Evolutionary conservation across 225 moss, liverwort and hornwort genomes (phyloP), one percentile per base, ranked within the genome.

Genomic region (Polytrichum formosum): DNA sequence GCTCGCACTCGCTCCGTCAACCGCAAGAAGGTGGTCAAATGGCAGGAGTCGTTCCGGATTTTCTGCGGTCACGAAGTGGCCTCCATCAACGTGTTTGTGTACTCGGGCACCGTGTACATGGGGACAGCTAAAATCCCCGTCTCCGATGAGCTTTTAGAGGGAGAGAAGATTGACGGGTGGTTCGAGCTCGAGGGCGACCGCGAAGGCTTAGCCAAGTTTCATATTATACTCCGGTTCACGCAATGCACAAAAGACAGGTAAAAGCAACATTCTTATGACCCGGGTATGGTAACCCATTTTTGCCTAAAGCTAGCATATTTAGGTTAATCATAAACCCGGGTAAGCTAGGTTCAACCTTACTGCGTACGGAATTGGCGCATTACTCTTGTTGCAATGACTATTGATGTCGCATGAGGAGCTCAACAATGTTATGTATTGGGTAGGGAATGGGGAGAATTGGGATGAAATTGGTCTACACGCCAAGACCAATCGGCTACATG

Each of bases 1-100:
- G 91, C 87, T 27, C 87, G 87, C 73, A 95, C 95, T 18, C 78
- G 82, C 22, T 6, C 89, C 26, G 63, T 83, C 21, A 63, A 84
- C 63, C 75, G 87, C 22, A 74, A 83, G 76, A 84, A 88, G 55
- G 65, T 67, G 59, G 80, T 95, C 8, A 76, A 83, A 30, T 92
- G 89, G 75, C 76, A 83, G 61, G 95, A 95, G 74, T 81, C 85
- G 4, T 82, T 95, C 55, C 78, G 87, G 62, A 77, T 84, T 33
- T 92, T 91, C 46, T 78, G 81, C 33, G 95, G 82, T 53, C 87
- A 92, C 79, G 55, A 69, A 53, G 89, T 91, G 5, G 60, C 85
- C 1, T 81, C 81, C 6, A 72, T 95, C 67, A 79, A 85, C 35
- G 78, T 75, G 61, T 70, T 79, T 28, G 82, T 88, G 21, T 87